Percentiles rank a stretch among this genome's conserved stretches.
Conservation (phyloP, 495 filamentous ascomycete genomes). For the Corynascus novoguineensis region DNA sequence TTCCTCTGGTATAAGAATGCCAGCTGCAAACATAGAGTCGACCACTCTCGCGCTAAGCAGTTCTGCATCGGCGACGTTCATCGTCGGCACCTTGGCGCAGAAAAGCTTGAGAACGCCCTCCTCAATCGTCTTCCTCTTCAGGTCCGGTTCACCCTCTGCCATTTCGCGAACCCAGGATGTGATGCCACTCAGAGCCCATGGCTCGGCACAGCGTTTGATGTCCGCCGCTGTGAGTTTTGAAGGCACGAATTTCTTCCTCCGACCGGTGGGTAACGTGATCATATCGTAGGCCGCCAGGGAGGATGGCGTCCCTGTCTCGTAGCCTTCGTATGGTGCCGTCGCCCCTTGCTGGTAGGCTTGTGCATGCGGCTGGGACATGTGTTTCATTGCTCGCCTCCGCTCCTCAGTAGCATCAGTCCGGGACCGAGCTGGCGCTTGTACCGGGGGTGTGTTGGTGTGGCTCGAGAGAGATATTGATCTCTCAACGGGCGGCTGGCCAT, state of each 20-base stretch:
- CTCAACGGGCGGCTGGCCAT: constrained; percentile 55
- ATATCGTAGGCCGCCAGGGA: constrained; percentile 58
- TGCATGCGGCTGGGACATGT: constrained; percentile 51
- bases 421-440: constrained; percentile 77
- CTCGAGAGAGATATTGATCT: constrained; percentile 80
- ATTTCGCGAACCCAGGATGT: constrained; percentile 80
- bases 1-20: constrained; percentile 78
- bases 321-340: constrained; percentile 39
- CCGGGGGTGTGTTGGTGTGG: constrained; percentile 72
- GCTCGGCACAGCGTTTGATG: constrained; percentile 79
- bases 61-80: constrained; percentile 98
- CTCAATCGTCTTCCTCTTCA: constrained; percentile 73
- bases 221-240: constrained; percentile 80
- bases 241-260: constrained; percentile 75
- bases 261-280: constrained; percentile 61
- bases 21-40: constrained; percentile 70
- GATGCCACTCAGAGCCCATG: constrained; percentile 90
- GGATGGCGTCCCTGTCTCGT: constrained; percentile 48
- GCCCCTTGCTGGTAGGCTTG: constrained; percentile 39
- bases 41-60: constrained; percentile 75
- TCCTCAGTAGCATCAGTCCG: constrained; percentile 86
- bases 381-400: constrained; percentile 51
- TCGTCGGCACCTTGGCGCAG: constrained; percentile 93
- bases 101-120: constrained; percentile 88
- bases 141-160: constrained; percentile 76